Evolutionary conservation across 257 asterid species (phyloP), one percentile per base, ranked within the genome.

Genomic region (Henckelia pumila): DNA sequence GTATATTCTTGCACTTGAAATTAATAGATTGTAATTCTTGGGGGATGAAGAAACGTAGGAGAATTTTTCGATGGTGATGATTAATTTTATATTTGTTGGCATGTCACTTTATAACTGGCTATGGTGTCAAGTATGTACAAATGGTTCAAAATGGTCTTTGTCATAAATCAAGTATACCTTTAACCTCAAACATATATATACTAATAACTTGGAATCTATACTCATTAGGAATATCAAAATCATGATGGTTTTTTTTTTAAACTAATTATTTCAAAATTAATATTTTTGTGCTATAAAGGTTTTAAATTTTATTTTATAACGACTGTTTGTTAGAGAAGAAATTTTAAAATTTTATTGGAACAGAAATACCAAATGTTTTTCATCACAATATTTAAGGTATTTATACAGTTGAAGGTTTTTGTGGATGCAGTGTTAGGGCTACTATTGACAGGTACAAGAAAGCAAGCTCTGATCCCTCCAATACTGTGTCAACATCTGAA

Each of bases 361-460:
- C 4, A 40, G n/a, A 40, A 40, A 40, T n/a, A 40, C 6, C n/a
- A 13, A 13, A 40, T 13, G n/a, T 40, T 40, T 11, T 40, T 40
- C 17, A 11, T 40, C 13, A 11, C 50, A 14, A 4, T 3, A 3
- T 40, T 10, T 11, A 9, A 37, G 17, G 49, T 22, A 30, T 11
- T 22, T 13, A 35, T 28, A 22, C 29, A 73, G 17, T 21, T 35
- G 10, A 49, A 53, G 14, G 19, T 44, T 40, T 52, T 13, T 58
- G 33, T 37, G 64, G 40, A 56, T 86, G 77, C 85, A 90, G 97
- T 79, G 97, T 90, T 63, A 78, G 88, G 86, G 94, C 79, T 30
- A 90, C 96, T 22, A 90, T 90, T 77, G 97, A 90, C 10, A 84
- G 88, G 84, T 90, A 88, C 83, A 90, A 88, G 90, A 90, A 88